Evolutionary conservation across 169 alveolate species (phyloP).

Genomic region (Plasmodium malariae): DNA sequence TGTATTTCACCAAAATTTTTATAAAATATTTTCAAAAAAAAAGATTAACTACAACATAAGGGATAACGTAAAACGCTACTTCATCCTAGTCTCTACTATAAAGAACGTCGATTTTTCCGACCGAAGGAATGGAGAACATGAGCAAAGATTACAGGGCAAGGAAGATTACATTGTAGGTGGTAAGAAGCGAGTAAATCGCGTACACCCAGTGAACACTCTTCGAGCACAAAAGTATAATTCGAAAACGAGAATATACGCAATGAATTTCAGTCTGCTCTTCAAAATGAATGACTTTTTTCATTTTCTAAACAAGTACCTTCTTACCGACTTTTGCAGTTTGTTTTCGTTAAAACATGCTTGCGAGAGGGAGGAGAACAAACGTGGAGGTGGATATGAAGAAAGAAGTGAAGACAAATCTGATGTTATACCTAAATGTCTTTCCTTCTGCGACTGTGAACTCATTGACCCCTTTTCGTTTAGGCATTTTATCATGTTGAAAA

Average conservation of each 20-base stretch:
- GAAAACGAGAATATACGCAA: conserved; percentile 20
- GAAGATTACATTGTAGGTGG: neutral
- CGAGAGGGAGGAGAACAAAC: neutral
- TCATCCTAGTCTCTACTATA: neutral
- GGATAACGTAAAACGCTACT: neutral
- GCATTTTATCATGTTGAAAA: neutral
- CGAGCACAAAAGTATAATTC: conserved; percentile 15
- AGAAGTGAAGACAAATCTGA: too few species aligned
- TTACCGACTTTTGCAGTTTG: conserved; percentile 18
- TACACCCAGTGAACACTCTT: neutral
- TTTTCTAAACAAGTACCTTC: conserved; percentile 42
- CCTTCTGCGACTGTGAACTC: neutral
- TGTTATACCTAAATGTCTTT: neutral
- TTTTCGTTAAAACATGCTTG: conserved; percentile 31
- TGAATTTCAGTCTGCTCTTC: neutral
- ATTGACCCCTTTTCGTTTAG: neutral
- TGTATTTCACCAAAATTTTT: neutral
- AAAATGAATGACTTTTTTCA: conserved; percentile 46
- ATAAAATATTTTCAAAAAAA: neutral
- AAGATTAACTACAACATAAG: neutral
- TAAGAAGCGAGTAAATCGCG: neutral
- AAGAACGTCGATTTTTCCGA: conserved; percentile 15
- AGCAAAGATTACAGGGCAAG: neutral
- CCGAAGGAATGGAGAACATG: neutral
- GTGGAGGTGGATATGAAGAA: too few species aligned